These are phyloP conservation scores for Fusarium bactridioides DNA, from an alignment of 2,329 filamentous ascomycete species.

Conservation along the genomic window DNA sequence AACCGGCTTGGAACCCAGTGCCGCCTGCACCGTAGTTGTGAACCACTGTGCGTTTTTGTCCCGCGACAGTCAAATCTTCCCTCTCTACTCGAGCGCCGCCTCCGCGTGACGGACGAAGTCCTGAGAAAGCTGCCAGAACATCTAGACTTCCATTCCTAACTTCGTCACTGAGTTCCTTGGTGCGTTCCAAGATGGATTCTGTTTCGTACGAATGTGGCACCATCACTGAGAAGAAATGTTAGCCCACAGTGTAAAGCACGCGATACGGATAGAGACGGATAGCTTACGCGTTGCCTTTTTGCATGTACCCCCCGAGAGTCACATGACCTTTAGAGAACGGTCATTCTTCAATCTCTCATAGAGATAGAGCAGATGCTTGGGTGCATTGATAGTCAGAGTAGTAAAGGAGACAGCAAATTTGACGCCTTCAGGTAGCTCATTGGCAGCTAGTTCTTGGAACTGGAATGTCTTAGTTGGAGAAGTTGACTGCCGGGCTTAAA, in stretches of 20 bases:
- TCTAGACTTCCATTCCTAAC: not conserved
- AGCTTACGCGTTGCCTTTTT: not conserved
- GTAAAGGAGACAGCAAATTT: not conserved
- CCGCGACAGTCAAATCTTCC: rapidly evolving
- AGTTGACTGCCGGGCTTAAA: rapidly evolving
- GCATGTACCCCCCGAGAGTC: not conserved
- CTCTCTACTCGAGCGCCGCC: not conserved
- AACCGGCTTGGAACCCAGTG: not conserved
- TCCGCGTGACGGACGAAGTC: not conserved
- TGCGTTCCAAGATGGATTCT: not conserved
- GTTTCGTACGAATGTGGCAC: not conserved
- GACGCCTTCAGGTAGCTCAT: not conserved
- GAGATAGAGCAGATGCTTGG: not conserved
- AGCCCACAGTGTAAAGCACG: rapidly evolving
- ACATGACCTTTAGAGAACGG: not conserved
- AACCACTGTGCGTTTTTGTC: not conserved
- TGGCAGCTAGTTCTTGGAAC: not conserved
- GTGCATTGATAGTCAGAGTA: not conserved
- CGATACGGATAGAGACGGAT: rapidly evolving
- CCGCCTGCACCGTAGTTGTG: constrained; percentile 4
- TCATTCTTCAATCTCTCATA: not conserved
- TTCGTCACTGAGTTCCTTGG: not conserved
- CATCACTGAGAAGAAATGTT: not conserved
- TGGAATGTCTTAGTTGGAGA: rapidly evolving
- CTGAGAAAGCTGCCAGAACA: not conserved